Evolutionary conservation across 129 eudicot genomes (phyloP), one percentile per base, ranked within the genome.

Genomic region (Lactuca sativa): DNA sequence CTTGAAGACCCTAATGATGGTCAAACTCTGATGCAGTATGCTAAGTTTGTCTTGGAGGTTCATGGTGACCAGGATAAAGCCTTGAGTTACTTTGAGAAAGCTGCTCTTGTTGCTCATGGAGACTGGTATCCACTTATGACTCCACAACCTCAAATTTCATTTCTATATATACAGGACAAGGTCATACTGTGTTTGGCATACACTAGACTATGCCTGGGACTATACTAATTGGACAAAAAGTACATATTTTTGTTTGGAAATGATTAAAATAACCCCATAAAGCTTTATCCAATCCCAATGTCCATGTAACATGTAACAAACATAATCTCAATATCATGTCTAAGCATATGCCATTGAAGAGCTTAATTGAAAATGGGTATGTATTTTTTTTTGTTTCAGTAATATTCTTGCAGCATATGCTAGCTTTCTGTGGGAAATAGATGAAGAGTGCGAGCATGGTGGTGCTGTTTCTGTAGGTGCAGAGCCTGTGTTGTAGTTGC

Each of bases 321-420:
- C 30, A 25, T 25, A 25, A 25, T 25, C 30, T 25, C 30, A 25
- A 25, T 25, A 25, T 25, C 44, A 40, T 40, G 9, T 40, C 7
- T 40, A 40, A 5, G 8, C 44, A 43, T 43, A 9, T 9, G 5
- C 13, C 13, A 43, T 36, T 36, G 37, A 34, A 34, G 37, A 34
- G 37, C 37, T 34, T 34, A 34, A 34, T 41, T 41, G 49, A 43
- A 43, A 43, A 43, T 9, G 49, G 0, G 5, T 43, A 9, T 43
- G 0, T 25, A 25, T 25, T 25, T 67, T 25, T 67, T 56, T 63
- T 54, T 44, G 78, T 74, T 74, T 14, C 85, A 91, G 95, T 69
- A 70, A 77, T 69, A 85, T 85, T 71, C 91, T 82, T 60, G 97
- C 86, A 16, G 97, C 91, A 73, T 84, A 85, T 81, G 90, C 90